Base-by-base conservation (phyloP, 2,329 filamentous ascomycete genomes). In the Pseudonectria buxi region DNA sequence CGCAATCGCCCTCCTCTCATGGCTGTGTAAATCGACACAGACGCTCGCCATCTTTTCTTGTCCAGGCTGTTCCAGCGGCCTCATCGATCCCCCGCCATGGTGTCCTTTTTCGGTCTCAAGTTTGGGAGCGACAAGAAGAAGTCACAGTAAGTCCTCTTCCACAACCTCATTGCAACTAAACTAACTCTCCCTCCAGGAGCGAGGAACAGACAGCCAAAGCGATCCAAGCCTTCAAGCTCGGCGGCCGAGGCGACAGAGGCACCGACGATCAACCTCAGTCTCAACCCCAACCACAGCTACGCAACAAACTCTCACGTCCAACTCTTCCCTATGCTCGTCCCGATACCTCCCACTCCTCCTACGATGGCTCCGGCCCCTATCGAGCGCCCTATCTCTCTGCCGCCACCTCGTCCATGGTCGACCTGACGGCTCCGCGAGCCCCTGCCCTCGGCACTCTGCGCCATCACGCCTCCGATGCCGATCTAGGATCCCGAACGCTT, bases 71-170 rank as follows among this genome's bases (percentile, higher is more conserved):
- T 22, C 9, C 18, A 22, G 9, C 18, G 18, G 5, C 18, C 18
- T 5, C 5, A 5, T 22, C 18, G 9, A 30, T 33, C 39, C 15
- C 28, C 37, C 45, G 43, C 40, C 36, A 77, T 78, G 74, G 74
- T 77, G 14, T 76, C 74, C 3, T 74, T 78, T 44, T 76, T 77
- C 44, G 72, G 73, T 32, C 58, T 78, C 51, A 75, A 69, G 53
- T 62, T 76, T 40, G 70, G 72, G 32, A 64, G 65, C 46, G 70
- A 72, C 43, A 76, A 69, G 60, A 77, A 76, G 57, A 75, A 72
- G 66, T 69, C 60, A n/a, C 54, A 65, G 71, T 65, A 55, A 50
- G 56, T 37, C 12, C 27, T 11, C 22, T 24, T 13, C 6, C 28
- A 24, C 30, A 24, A 18, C 26, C 15, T 22, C 14, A 10, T 18